Percentiles rank a stretch among this genome's conserved stretches.
Conservation (phyloP, 2,329 filamentous ascomycete species). For the Lachnum nothofagi region DNA sequence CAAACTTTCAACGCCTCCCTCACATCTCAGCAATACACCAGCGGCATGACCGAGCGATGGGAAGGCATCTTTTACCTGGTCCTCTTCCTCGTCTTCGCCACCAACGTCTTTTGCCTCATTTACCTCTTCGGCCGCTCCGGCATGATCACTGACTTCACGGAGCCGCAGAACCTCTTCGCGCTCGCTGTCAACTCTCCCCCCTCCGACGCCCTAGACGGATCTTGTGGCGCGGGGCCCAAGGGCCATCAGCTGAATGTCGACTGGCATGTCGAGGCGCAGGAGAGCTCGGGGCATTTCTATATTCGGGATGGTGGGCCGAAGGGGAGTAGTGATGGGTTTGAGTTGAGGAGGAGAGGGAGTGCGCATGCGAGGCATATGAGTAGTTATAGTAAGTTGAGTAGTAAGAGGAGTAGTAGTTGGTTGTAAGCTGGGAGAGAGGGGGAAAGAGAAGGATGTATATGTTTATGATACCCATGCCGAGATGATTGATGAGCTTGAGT, state of each 20-base stretch:
- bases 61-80: constrained; percentile 64
- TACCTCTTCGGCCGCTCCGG: constrained; percentile 54
- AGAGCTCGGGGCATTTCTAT: constrained; percentile 47
- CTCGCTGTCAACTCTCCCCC: constrained; percentile 63
- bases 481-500: neutral
- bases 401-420: constrained; percentile 18
- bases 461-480: neutral
- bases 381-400: constrained; percentile 24
- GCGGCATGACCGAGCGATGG: constrained; percentile 55
- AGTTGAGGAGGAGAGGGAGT: constrained; percentile 7
- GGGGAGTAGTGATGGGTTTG: constrained; percentile 7
- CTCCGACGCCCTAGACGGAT: constrained; percentile 46
- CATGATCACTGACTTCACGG: constrained; percentile 72
- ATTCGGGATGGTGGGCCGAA: constrained; percentile 40
- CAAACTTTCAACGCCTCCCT: constrained; percentile 61
- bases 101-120: constrained; percentile 60
- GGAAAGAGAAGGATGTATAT: neutral
- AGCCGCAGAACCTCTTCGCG: constrained; percentile 70
- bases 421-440: too few species aligned
- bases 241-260: constrained; percentile 32
- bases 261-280: constrained; percentile 43
- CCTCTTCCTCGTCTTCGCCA: constrained; percentile 58
- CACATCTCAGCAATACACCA: constrained; percentile 64
- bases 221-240: constrained; percentile 50
- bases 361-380: constrained; percentile 7